Evolutionary conservation across 176 grass and related monocot genomes (phyloP).

Genomic region (Carex pumila): DNA sequence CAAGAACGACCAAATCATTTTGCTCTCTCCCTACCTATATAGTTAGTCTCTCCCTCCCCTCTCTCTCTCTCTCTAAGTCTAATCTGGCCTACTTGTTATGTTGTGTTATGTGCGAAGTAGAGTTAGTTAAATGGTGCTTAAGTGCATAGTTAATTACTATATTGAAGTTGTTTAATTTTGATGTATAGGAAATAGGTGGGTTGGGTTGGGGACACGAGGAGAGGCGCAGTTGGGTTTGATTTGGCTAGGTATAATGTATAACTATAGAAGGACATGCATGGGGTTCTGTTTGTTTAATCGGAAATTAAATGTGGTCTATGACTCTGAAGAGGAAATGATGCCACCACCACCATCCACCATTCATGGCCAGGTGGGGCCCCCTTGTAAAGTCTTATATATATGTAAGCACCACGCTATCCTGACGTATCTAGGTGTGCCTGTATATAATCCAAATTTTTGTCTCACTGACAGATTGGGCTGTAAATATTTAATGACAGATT

Average conservation of each 20-base stretch:
- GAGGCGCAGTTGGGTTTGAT: not conserved
- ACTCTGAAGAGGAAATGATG: slow-evolving; percentile 9
- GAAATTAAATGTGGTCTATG: slow-evolving; percentile 2
- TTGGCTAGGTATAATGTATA: slow-evolving; percentile 14
- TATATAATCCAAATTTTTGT: not conserved
- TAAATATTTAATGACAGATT: not conserved
- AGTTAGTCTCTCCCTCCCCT: not conserved
- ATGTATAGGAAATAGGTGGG: not conserved
- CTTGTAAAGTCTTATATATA: not conserved
- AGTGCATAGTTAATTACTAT: not conserved
- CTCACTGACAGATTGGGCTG: not conserved
- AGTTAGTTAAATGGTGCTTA: not conserved
- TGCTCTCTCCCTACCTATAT: not conserved
- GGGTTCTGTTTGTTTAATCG: slow-evolving; percentile 14
- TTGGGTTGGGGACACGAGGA: not conserved
- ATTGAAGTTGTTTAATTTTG: not conserved
- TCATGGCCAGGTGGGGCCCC: not conserved
- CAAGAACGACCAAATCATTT: slow-evolving; percentile 23
- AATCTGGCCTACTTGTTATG: not conserved
- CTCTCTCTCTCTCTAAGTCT: not conserved
- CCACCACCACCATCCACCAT: slow-evolving; percentile 33
- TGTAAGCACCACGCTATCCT: slow-evolving; percentile 30
- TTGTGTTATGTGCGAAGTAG: not conserved
- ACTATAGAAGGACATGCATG: not conserved
- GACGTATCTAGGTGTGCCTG: not conserved